These are phyloP conservation scores for Teunomyces aglyptinius DNA, from an alignment of 805 yeast genomes.

Conservation along the genomic window DNA sequence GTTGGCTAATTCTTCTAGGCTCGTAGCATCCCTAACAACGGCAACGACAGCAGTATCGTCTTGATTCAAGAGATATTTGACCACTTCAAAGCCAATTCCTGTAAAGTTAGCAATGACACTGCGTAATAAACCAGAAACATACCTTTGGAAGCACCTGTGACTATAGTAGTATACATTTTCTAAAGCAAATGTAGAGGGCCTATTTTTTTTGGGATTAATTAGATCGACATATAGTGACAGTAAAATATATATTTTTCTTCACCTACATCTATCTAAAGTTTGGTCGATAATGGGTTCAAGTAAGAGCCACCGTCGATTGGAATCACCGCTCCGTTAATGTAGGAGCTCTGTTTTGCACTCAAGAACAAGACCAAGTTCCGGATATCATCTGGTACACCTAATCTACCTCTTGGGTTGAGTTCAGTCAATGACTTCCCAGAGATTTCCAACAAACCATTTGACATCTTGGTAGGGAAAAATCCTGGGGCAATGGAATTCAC, in stretches of 20 bases:
- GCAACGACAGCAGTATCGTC: constrained; percentile 51
- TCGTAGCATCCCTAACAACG: constrained; percentile 63
- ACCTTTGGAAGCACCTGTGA: constrained; percentile 67
- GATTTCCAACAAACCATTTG: constrained; percentile 56
- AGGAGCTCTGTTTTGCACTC: constrained; percentile 52
- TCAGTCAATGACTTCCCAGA: constrained; percentile 47
- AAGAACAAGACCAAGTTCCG: constrained; percentile 55
- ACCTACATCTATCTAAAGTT: neutral
- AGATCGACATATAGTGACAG: neutral
- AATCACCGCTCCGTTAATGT: constrained; percentile 63
- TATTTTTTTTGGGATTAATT: neutral
- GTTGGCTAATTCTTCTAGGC: constrained; percentile 42
- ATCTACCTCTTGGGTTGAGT: constrained; percentile 59
- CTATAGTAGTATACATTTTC: constrained; percentile 33
- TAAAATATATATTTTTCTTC: neutral
- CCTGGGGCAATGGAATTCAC: constrained; percentile 77
- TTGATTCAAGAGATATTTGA: constrained; percentile 45
- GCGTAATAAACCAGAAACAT: constrained; percentile 14
- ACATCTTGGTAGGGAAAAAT: constrained; percentile 73
- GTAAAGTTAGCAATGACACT: constrained; percentile 6
- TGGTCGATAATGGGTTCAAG: constrained; percentile 19
- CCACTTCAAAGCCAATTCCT: constrained; percentile 84
- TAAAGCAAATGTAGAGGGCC: neutral
- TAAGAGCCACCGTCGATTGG: constrained; percentile 72
- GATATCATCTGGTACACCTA: constrained; percentile 62